Evolutionary conservation across 305 asterid species (phyloP).

Genomic region (Solanum hybrid): DNA sequence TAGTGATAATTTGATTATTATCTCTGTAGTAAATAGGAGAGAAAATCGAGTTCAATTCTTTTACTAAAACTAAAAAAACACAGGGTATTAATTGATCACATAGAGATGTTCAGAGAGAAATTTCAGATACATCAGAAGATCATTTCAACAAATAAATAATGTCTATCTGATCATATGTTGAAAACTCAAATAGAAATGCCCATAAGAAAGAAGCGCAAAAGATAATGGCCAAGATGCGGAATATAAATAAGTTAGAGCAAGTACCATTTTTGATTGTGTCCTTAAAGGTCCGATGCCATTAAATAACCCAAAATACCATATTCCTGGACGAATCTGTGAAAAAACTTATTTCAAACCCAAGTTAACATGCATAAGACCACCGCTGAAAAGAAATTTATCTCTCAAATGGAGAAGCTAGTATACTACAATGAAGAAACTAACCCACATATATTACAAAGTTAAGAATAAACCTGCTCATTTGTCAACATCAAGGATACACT

Average conservation of each 20-base stretch:
- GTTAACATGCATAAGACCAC: background rate
- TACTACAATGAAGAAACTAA: background rate
- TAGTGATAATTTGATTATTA: background rate
- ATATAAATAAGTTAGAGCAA: background rate
- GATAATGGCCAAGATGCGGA: background rate
- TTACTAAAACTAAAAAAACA: background rate
- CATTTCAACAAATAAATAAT: background rate
- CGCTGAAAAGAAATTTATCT: background rate
- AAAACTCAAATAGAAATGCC: background rate
- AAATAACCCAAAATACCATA: conserved; percentile 83
- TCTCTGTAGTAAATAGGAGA: background rate
- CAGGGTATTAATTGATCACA: background rate
- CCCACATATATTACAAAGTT: background rate
- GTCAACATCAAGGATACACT: conserved; percentile 48
- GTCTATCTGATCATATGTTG: background rate
- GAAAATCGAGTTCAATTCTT: background rate
- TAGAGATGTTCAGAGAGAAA: background rate
- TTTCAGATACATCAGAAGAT: background rate
- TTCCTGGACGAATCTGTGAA: conserved; percentile 77
- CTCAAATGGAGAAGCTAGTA: background rate
- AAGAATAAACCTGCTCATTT: conserved; percentile 65
- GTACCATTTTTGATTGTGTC: conserved; percentile 96
- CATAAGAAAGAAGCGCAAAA: background rate
- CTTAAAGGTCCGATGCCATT: conserved; percentile 86
- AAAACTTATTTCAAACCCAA: conserved; percentile 3